Conservation (phyloP, 192 early-diverging fungal genomes). For the Gamsiella multidivaricata region DNA sequence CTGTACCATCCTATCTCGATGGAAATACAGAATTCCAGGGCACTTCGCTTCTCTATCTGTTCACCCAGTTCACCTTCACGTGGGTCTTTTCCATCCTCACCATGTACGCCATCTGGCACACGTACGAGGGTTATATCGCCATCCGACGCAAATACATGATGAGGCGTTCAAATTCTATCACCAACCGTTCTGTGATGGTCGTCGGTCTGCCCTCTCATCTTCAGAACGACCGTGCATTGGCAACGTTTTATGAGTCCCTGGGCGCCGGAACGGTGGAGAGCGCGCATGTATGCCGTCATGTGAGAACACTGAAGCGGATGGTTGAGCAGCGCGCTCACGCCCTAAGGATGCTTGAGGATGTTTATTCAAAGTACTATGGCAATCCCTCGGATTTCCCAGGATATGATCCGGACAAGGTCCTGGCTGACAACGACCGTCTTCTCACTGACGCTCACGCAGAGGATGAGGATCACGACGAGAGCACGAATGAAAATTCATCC, state of each 20-base stretch:
- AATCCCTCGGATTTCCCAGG: slow-evolving; percentile 74
- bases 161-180: slow-evolving; percentile 50
- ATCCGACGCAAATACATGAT: slow-evolving; percentile 60
- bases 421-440: slow-evolving; percentile 18
- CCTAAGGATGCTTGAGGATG: slow-evolving; percentile 67
- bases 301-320: slow-evolving; percentile 63
- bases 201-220: slow-evolving; percentile 72
- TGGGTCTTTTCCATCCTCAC: slow-evolving; percentile 64
- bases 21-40: background rate
- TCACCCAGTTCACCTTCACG: slow-evolving; percentile 58
- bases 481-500: background rate
- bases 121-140: slow-evolving; percentile 62
- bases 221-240: slow-evolving; percentile 63
- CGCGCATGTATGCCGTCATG: slow-evolving; percentile 70
- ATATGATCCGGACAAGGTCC: slow-evolving; percentile 66
- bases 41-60: slow-evolving; percentile 30
- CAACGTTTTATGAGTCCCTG: slow-evolving; percentile 73
- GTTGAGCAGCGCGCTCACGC: slow-evolving; percentile 65
- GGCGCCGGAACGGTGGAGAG: slow-evolving; percentile 72
- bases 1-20: background rate
- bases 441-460: slow-evolving; percentile 10
- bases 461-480: background rate
- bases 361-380: slow-evolving; percentile 68
- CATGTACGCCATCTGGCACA: slow-evolving; percentile 61
- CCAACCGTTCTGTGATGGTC: slow-evolving; percentile 76